A percentile compares a stretch with the other conserved stretches of the same genome.
Conservation (phyloP, 108 stramenopile genomes). For the Heterococcus sp. region DNA sequence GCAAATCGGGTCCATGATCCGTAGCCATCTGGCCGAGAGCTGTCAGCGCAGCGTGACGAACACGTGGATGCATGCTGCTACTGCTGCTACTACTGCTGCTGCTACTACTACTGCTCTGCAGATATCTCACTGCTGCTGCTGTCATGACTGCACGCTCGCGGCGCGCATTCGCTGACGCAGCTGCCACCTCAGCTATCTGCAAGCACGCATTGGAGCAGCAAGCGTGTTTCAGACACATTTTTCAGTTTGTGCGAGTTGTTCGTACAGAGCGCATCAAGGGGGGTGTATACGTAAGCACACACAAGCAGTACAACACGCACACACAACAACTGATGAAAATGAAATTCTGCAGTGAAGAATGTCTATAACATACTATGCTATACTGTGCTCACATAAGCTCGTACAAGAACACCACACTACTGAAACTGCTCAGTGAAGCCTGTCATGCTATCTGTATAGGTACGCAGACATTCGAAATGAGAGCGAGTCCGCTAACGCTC, state of each 20-base stretch:
- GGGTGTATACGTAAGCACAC: no score
- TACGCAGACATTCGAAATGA: conserved; percentile 7
- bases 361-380: not conserved
- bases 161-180: not conserved
- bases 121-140: conserved; percentile 14
- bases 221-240: not conserved
- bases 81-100: no score
- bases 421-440: not conserved
- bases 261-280: no score
- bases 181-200: not conserved
- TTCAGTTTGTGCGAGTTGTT: not conserved
- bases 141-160: conserved; percentile 18
- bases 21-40: conserved; percentile 13
- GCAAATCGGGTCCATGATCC: conserved; percentile 13
- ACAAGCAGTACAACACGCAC: not conserved
- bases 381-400: not conserved
- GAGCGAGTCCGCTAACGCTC: not conserved
- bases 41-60: conserved; percentile 25
- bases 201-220: not conserved
- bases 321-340: not conserved
- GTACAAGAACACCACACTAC: not conserved
- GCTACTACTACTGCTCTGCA: no score
- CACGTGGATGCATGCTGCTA: conserved; percentile 8
- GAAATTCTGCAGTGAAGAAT: not conserved
- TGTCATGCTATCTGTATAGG: not conserved